These are phyloP conservation scores for Penicillium parvum DNA, from an alignment of 495 filamentous ascomycete genomes.

Conservation along the genomic window DNA sequence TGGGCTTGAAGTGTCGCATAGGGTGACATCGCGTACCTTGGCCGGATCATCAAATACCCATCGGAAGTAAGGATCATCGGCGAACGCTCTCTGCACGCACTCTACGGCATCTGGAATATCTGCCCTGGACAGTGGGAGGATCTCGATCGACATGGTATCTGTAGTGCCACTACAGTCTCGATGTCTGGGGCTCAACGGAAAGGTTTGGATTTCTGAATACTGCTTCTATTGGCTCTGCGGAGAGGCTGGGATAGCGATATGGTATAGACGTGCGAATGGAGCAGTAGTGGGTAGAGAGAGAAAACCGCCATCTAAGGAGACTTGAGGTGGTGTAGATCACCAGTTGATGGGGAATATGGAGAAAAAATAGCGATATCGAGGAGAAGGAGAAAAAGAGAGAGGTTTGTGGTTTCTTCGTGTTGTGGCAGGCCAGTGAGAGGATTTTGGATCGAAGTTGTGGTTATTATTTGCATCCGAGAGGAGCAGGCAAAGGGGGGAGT, in stretches of 20 bases:
- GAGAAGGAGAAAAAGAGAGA: not conserved
- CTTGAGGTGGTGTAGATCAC: slow-evolving; percentile 19
- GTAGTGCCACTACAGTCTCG: slow-evolving; percentile 20
- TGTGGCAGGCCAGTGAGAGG: not conserved
- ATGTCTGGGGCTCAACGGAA: slow-evolving; percentile 13
- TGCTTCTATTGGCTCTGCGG: slow-evolving; percentile 34
- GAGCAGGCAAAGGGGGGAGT: slow-evolving; percentile 6
- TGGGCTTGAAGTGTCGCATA: not conserved
- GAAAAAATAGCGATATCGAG: slow-evolving; percentile 1
- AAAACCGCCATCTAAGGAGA: slow-evolving; percentile 37
- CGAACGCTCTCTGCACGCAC: slow-evolving; percentile 56
- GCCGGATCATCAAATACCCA: slow-evolving; percentile 54
- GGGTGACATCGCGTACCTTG: slow-evolving; percentile 37
- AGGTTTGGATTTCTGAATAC: slow-evolving; percentile 18
- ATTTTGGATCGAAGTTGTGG: not conserved
- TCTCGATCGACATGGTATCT: slow-evolving; percentile 50
- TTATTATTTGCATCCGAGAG: not conserved
- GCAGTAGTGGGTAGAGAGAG: slow-evolving; percentile 31
- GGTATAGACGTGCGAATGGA: slow-evolving; percentile 36
- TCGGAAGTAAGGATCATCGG: slow-evolving; percentile 60
- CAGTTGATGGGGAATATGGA: slow-evolving; percentile 4
- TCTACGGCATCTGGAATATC: slow-evolving; percentile 61
- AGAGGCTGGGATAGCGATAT: slow-evolving; percentile 37
- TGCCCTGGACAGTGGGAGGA: slow-evolving; percentile 49
- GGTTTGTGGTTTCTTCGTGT: too few relatives aligned